Evolutionary conservation across 805 yeast species (phyloP).

Genomic region (Jamesozyma rosinii): DNA sequence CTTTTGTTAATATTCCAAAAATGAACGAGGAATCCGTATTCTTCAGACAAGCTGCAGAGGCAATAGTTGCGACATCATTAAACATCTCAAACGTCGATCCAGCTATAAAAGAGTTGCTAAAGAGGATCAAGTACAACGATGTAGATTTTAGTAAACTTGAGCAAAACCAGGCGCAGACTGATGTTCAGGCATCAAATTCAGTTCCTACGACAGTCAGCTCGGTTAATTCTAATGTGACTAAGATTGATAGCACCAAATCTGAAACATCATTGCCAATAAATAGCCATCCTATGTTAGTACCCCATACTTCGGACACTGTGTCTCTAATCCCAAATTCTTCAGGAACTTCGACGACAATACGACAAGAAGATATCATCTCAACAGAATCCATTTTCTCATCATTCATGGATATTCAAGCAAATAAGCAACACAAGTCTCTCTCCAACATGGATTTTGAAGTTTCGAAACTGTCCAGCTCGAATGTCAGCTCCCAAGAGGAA

Average conservation of each 20-base stretch:
- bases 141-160: background rate
- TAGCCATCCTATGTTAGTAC: background rate
- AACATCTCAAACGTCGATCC: constrained; percentile 24
- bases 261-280: background rate
- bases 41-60: constrained; percentile 27
- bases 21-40: constrained; percentile 26
- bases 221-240: background rate
- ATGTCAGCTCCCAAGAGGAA: background rate
- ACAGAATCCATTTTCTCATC: constrained; percentile 5
- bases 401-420: constrained; percentile 1
- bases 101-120: constrained; percentile 23
- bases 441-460: background rate
- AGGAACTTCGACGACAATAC: background rate
- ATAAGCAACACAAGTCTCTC: background rate
- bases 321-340: constrained; percentile 1
- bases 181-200: too few relatives aligned
- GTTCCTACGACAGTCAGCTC: too few relatives aligned
- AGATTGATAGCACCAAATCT: background rate
- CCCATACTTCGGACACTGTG: background rate
- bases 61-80: constrained; percentile 25
- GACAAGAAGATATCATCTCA: constrained; percentile 3
- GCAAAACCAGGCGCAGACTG: background rate
- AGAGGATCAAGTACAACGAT: constrained; percentile 17
- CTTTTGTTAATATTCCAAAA: background rate
- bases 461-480: background rate